Base-by-base conservation (phyloP, 306 rosid genomes). In the Astragalus membranaceus region DNA sequence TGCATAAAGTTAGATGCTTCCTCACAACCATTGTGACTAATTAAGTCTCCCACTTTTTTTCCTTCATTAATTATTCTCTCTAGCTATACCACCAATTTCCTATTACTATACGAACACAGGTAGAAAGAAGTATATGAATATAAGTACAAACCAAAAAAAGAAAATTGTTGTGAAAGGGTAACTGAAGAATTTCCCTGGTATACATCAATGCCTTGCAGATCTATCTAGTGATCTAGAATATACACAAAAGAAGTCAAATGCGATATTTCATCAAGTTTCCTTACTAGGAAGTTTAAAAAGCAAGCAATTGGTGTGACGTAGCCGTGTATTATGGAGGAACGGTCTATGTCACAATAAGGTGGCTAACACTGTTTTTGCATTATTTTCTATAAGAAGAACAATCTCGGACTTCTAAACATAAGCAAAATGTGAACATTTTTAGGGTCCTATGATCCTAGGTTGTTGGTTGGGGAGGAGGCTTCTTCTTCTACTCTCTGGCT, bases 301-400 rank as follows among this genome's bases (percentile, higher is more conserved):
- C 7, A 20, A 54, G 72, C 30, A 26, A 20, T 26, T 43, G 70
- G 68, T 29, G 50, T 77, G 76, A 81, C 73, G 56, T 73, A 30
- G 77, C 82, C 83, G 83, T 72, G 85, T 77, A 74, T 65, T 84
- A 11, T 69, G 84, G 82, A 87, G 75, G 87, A 87, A 81, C 84
- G 66, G 85, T 85, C 85, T 23, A 47, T 75, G 73, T 83, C 92
- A 67, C 47, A 67, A 67, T 23, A 75, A 65, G 87, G 74, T 67
- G 84, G 85, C 84, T 77, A 78, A 57, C 73, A 69, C 84, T 67
- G 78, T 73, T 68, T 63, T 75, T 70, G 62, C 12, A 39, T 77
- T 81, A 70, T 26, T 26, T 20, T 26, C 83, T 3, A 67, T 60
- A 75, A 72, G 3, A 23, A 15, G 2, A 48, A 66, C 30, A 48